Conservation (phyloP, 306 rosid genomes). For the Cucurbita pepo region DNA sequence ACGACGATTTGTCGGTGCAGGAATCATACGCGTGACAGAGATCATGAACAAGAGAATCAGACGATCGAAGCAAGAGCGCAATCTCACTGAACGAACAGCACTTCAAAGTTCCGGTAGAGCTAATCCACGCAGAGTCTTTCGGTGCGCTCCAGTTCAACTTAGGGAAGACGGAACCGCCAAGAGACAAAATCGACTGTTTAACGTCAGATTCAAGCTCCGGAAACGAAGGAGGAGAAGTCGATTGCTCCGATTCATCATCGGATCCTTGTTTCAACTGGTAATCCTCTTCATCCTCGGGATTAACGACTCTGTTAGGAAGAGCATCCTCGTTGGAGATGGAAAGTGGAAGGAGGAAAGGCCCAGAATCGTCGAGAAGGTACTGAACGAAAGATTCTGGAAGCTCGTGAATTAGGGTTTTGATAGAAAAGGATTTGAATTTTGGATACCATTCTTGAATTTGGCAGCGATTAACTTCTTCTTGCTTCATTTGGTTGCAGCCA, state of each 20-base stretch:
- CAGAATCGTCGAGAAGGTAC: conserved; percentile 54
- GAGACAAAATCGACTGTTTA: conserved; percentile 46
- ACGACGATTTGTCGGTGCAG: conserved; percentile 29
- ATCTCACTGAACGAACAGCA: conserved; percentile 65
- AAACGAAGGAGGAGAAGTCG: conserved; percentile 41
- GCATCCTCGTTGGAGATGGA: conserved; percentile 69
- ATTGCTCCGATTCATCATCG: conserved; percentile 39
- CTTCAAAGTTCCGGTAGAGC: conserved; percentile 30
- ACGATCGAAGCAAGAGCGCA: conserved; percentile 47
- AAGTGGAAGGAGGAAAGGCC: conserved; percentile 50
- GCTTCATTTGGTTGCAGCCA: conserved; percentile 22
- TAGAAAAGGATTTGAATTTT: conserved; percentile 42
- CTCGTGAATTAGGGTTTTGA: conserved; percentile 46
- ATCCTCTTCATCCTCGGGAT: conserved; percentile 50
- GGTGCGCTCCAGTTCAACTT: conserved; percentile 90
- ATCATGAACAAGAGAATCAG: conserved; percentile 68
- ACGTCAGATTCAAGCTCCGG: conserved; percentile 58
- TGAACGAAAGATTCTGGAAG: conserved; percentile 61
- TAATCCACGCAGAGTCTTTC: conserved; percentile 74
- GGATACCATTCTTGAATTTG: conserved; percentile 80
- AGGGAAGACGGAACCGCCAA: conserved; percentile 67
- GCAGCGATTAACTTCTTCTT: conserved; percentile 46
- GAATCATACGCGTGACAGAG: conserved; percentile 78
- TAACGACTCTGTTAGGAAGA: conserved; percentile 54
- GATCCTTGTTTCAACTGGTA: conserved; percentile 52